Conservation (phyloP, 2,329 filamentous ascomycete species). For the Alternaria brassicae region DNA sequence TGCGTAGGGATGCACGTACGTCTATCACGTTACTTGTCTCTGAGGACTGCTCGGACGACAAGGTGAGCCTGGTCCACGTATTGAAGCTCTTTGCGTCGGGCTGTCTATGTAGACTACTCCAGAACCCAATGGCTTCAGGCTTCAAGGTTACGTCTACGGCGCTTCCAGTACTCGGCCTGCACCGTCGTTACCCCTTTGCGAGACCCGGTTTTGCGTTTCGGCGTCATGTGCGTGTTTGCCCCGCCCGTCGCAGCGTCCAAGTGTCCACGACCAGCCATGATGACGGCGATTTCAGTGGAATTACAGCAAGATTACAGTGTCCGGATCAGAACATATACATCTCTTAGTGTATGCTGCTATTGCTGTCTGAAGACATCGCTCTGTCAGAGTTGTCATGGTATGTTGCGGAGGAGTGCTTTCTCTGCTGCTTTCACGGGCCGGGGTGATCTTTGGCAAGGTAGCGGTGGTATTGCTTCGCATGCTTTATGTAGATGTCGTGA, state of each 20-base stretch:
- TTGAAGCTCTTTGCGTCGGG: constrained; percentile 1
- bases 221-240: background rate
- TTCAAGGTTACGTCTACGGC: constrained; percentile 2
- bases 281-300: background rate
- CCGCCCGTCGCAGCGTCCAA: background rate
- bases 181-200: background rate
- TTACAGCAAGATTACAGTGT: background rate
- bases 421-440: background rate
- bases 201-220: background rate
- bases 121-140: constrained; percentile 8
- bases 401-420: background rate
- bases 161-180: background rate
- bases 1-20: background rate
- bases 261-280: background rate
- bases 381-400: background rate
- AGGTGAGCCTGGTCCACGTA: constrained; percentile 4
- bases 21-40: background rate
- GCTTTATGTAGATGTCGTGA: constrained; percentile 39
- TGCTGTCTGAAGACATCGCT: background rate
- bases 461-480: constrained; percentile 22
- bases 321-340: background rate
- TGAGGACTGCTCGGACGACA: background rate
- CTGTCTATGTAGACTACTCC: constrained; percentile 1
- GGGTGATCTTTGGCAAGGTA: constrained; percentile 1
- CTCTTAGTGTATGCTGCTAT: background rate